phyloP scores from a whole-genome alignment of 2,329 filamentous ascomycete genomes.

The Penicillium fuscoglaucum region DNA sequence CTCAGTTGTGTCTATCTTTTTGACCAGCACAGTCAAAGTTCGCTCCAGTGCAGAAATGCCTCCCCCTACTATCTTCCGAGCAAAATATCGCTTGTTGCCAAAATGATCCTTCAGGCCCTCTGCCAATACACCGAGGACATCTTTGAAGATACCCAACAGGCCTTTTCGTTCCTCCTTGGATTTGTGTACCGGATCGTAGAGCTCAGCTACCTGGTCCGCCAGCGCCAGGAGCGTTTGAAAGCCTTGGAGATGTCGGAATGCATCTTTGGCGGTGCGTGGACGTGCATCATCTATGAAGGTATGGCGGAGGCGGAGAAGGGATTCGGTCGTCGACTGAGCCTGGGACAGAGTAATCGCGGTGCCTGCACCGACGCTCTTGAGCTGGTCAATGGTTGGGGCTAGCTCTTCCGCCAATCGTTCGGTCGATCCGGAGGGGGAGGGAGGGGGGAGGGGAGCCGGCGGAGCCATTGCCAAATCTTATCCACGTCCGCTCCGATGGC shows the following conservation, averaged over 20 bases:
- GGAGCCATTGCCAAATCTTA: constrained; percentile 36
- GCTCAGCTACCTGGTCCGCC: constrained; percentile 69
- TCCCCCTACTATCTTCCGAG: constrained; percentile 69
- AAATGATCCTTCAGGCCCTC: constrained; percentile 74
- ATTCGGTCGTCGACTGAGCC: constrained; percentile 51
- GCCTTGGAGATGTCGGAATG: constrained; percentile 77
- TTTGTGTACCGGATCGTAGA: constrained; percentile 66
- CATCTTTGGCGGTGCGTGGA: constrained; percentile 64
- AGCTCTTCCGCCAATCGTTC: constrained; percentile 42
- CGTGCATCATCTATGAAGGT: constrained; percentile 56
- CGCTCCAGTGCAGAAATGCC: constrained; percentile 79
- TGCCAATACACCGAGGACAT: constrained; percentile 62
- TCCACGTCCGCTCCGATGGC: constrained; percentile 33
- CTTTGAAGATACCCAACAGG: constrained; percentile 66
- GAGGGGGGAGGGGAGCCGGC: constrained; percentile 26
- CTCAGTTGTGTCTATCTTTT: constrained; percentile 48
- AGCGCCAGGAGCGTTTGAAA: constrained; percentile 73
- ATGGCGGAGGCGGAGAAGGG: constrained; percentile 67
- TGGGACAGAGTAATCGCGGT: constrained; percentile 34
- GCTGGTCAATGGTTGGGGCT: constrained; percentile 39
- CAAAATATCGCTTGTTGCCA: constrained; percentile 87
- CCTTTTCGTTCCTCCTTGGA: constrained; percentile 62
- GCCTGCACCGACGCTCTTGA: constrained; percentile 36
- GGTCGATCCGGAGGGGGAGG: constrained; percentile 34
- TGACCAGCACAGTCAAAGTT: constrained; percentile 65